These are phyloP conservation scores for Biscogniauxia marginata DNA, from an alignment of 2,329 filamentous ascomycete genomes.

Conservation along the genomic window DNA sequence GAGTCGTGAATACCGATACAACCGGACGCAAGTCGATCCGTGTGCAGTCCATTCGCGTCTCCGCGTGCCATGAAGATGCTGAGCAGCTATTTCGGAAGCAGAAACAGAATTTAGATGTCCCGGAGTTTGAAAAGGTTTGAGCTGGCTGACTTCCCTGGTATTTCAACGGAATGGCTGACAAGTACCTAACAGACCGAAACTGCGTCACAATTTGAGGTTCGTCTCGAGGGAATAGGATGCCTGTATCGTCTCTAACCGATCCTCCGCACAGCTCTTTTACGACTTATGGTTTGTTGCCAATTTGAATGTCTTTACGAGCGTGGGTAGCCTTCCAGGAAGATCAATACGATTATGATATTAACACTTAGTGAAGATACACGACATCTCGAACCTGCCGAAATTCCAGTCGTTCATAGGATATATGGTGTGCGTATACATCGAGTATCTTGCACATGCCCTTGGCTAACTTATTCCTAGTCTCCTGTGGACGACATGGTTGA, in stretches of 20 bases:
- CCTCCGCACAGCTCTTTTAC: conserved; percentile 51
- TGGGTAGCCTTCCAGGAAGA: conserved; percentile 17
- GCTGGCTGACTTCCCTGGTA: neutral
- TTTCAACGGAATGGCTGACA: conserved; percentile 7
- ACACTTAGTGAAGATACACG: conserved; percentile 21
- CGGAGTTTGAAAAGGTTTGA: conserved; percentile 20
- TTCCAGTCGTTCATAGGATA: conserved; percentile 51
- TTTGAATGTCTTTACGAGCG: conserved; percentile 59
- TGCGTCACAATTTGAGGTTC: conserved; percentile 25
- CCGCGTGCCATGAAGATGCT: neutral
- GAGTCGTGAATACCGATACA: conserved; percentile 17
- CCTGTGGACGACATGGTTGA: conserved; percentile 68
- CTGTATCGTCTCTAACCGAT: neutral
- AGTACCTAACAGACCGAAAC: conserved; percentile 18
- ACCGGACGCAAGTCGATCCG: conserved; percentile 6
- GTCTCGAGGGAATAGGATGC: neutral
- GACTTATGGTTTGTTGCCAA: conserved; percentile 65
- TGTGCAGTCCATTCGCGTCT: neutral
- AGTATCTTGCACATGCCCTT: too few relatives aligned
- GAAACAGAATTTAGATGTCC: conserved; percentile 12
- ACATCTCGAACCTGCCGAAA: conserved; percentile 23
- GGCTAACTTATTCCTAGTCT: conserved; percentile 40
- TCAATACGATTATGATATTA: neutral
- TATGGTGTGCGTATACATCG: conserved; percentile 39
- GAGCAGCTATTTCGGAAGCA: conserved; percentile 8